Conservation (phyloP, 768 basidiomycete species). For the Calocybe gangraenosa region DNA sequence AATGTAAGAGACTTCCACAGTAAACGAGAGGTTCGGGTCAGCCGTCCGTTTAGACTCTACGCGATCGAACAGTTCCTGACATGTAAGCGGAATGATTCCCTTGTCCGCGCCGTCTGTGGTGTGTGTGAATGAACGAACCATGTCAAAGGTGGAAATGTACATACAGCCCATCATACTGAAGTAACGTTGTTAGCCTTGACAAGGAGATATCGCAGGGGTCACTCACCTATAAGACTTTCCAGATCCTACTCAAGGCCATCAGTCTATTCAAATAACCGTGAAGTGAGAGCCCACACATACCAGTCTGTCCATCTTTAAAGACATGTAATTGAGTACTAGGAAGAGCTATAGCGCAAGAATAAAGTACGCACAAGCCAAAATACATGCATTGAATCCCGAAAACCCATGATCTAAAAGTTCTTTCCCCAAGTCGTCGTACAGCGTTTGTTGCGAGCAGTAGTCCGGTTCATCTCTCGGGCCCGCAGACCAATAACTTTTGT, state of each 20-base stretch:
- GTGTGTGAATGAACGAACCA: conserved; percentile 1
- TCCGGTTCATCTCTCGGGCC: conserved; percentile 83
- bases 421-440: conserved; percentile 92
- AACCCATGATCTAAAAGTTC: conserved; percentile 95
- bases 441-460: conserved; percentile 92
- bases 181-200: conserved; percentile 6
- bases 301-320: conserved; percentile 72
- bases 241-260: conserved; percentile 50
- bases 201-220: neutral
- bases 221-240: conserved; percentile 89
- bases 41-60: conserved; percentile 58
- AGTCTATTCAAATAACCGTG: neutral
- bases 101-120: conserved; percentile 89
- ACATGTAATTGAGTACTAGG: conserved; percentile 8
- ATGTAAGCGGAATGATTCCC: conserved; percentile 96
- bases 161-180: conserved; percentile 92
- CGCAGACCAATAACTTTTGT: conserved; percentile 98
- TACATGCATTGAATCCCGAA: conserved; percentile 96
- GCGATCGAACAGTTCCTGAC: conserved; percentile 86
- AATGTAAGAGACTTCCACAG: conserved; percentile 98
- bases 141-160: conserved; percentile 27
- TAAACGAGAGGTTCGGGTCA: conserved; percentile 73
- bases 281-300: conserved; percentile 37
- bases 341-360: no score
- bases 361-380: conserved; percentile 86